These are phyloP conservation scores for Aspergillus sp. DNA, from an alignment of 2,329 filamentous ascomycete genomes.

Conservation along the genomic window DNA sequence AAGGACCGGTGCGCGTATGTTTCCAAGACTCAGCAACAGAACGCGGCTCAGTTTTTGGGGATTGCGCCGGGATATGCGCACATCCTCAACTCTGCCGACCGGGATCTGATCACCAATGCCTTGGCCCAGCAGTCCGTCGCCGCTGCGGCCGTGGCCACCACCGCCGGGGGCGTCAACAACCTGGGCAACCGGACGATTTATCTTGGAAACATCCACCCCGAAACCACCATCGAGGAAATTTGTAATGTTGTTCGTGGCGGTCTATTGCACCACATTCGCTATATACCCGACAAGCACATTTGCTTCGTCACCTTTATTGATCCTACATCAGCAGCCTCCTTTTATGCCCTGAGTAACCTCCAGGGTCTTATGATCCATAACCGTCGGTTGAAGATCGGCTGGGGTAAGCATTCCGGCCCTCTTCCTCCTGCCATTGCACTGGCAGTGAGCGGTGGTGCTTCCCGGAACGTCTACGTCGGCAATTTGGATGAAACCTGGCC, in stretches of 20 bases:
- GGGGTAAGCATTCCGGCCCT: conserved; percentile 98
- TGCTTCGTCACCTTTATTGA: conserved; percentile 99
- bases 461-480: conserved; percentile 96
- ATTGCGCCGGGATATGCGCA: conserved; percentile 96
- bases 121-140: conserved; percentile 96
- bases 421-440: conserved; percentile 92
- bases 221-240: conserved; percentile 98
- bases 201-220: conserved; percentile 95
- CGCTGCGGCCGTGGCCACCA: conserved; percentile 91
- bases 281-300: conserved; percentile 99
- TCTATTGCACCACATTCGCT: conserved; percentile 93
- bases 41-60: conserved; percentile 94
- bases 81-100: conserved; percentile 91
- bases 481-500: conserved; percentile 97
- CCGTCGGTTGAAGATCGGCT: conserved; percentile 93
- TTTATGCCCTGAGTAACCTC: conserved; percentile 95
- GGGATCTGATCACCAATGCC: conserved; percentile 92
- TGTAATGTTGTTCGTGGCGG: conserved; percentile 97
- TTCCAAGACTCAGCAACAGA: conserved; percentile 99
- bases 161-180: conserved; percentile 94
- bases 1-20: conserved; percentile 98
- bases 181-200: conserved; percentile 97
- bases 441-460: conserved; percentile 92
- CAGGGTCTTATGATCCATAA: conserved; percentile 99
- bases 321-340: conserved; percentile 92